Base-by-base conservation (phyloP, 208 protist genomes). In the Vickermania spadyakhi region DNA sequence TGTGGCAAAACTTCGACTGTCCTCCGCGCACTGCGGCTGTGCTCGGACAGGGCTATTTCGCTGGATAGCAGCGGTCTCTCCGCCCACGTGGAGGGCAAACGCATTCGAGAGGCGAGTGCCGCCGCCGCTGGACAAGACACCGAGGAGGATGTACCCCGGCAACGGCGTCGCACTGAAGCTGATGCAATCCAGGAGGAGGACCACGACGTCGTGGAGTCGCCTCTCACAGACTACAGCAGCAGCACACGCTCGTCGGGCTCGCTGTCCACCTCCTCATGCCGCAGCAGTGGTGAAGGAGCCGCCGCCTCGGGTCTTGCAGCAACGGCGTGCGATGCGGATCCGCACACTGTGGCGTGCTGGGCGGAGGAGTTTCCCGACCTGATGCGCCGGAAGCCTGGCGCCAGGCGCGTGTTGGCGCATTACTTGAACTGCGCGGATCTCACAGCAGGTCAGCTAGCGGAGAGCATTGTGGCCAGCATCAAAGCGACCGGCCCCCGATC, bases 351-450 rank as follows among this genome's bases (percentile, higher is more conserved):
- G 11, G 13, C 41, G 41, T 7, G 26, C 21, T 45, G 36, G 36
- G 36, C 5, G 13, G 13, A 55, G 13, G 21, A 55, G 21, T 18
- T 55, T 55, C 51, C 25, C 3, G 28, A 27, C 4, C 2, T 30
- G 2, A 64, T 50, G 14, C 31, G 54, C 41, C 57, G 60, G 23
- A 22, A 45, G 26, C 53, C 49, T n/a, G 0, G 26, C 11, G 54
- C 41, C 7, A 66, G 55, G 18, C 62, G 68, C 27, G 69, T 87
- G 28, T 75, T 81, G 60, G 83, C 74, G 11, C 80, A 92, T 62
- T 92, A 87, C 60, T 66, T 92, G 18, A 92, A 92, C 73, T 92
- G 85, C 58, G 85, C 85, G 0, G 85, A 92, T 42, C 58, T 89
- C 28, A 73, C 61, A 11, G 49, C 79, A 1, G 41, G 63, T 27